Evolutionary conservation across 495 filamentous ascomycete species (phyloP), one percentile per base, ranked within the genome.

Genomic region (Penicillium coprophilum): DNA sequence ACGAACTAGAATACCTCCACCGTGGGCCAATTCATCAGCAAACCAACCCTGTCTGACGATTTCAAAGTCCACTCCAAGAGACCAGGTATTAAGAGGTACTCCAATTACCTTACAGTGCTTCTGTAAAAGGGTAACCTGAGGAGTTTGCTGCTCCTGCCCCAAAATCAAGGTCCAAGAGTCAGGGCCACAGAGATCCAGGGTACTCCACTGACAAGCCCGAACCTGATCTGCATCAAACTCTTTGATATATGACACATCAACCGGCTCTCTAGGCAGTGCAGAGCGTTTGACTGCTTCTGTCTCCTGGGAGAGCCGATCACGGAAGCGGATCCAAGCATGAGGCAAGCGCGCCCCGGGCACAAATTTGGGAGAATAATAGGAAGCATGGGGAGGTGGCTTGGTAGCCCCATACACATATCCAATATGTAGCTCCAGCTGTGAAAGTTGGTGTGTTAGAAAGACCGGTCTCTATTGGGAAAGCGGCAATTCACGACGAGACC

Each of bases 351-450:
- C 67, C 19, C 65, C 65, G 13, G 52, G 28, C 4, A 40, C 34
- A 23, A 65, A 68, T 15, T 59, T 58, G 3, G 62, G 62, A 13
- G 27, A 41, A 52, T 63, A 71, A 20, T 58, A 34, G 1, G 67
- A 70, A 23, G 68, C 65, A 50, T 60, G 54, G 32, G 51, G 11
- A 10, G 68, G 68, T 13, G 56, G 60, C 27, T 66, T 46, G 4
- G 15, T 50, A 30, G 57, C 50, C 8, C 64, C 68, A 56, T 71
- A 68, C 4, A 70, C 62, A 50, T 70, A 66, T 17, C 67, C 64
- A 38, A 71, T 71, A 34, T 71, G 67, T 15, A 68, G 55, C 32
- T 60, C 67, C 6, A 68, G 60, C 52, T 59, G 32, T n/a, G 13
- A 28, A 1, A 5, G 20, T 39, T 0, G 19, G 20, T 12, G 32